A percentile compares a stretch with the other conserved stretches of the same genome.
Conservation (phyloP, 306 rosid species). For the Amphicarpaea edgeworthii region DNA sequence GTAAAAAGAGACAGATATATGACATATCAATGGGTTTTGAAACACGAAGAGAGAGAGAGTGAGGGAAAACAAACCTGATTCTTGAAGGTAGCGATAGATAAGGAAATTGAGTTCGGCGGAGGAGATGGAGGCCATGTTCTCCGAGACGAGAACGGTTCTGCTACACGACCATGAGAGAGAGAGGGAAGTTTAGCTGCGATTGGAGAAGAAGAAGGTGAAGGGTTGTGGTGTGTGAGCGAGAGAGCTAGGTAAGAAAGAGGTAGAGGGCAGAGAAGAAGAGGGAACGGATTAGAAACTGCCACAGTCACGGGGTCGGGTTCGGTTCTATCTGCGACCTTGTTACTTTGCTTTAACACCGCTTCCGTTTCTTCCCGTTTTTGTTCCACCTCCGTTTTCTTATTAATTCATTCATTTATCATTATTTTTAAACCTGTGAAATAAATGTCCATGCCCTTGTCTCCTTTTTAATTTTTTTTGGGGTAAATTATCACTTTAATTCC, state of each 20-base stretch:
- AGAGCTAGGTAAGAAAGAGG: background rate
- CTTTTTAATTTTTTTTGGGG: too few species aligned
- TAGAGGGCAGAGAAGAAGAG: background rate
- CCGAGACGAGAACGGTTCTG: constrained; percentile 31
- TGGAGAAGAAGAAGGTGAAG: background rate
- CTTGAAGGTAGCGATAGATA: constrained; percentile 90
- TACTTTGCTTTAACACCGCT: constrained; percentile 13
- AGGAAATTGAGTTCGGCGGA: constrained; percentile 89
- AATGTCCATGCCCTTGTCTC: too few species aligned
- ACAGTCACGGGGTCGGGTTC: constrained; percentile 5
- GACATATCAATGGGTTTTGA: background rate
- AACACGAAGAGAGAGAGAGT: background rate
- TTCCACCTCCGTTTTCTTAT: too few species aligned
- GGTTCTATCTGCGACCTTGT: constrained; percentile 33
- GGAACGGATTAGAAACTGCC: constrained; percentile 24
- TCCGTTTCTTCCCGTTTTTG: constrained; percentile 35
- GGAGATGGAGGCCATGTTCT: constrained; percentile 70
- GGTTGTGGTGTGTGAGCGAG: background rate
- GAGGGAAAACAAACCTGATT: constrained; percentile 71
- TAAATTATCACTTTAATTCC: too few species aligned
- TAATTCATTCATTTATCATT: too few species aligned
- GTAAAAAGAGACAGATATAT: background rate
- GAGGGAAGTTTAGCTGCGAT: background rate
- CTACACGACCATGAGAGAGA: constrained; percentile 50
- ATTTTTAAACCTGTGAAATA: too few species aligned